phyloP scores from a whole-genome alignment of 2,329 filamentous ascomycete genomes.

The Huntiella bhutanensis region DNA sequence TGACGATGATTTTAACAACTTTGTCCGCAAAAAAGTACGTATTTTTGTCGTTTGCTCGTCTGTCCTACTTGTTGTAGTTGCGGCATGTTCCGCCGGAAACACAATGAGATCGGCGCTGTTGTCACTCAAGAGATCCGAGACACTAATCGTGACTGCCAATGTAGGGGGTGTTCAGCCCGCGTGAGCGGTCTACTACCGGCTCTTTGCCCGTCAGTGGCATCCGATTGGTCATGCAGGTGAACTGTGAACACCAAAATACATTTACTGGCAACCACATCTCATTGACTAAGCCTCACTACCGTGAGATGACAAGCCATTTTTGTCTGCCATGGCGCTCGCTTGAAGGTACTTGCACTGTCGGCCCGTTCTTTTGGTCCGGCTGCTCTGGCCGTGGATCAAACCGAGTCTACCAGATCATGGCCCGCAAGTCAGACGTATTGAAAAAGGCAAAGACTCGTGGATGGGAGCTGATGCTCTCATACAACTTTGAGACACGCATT shows the following conservation, averaged over 20 bases:
- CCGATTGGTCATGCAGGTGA: slow-evolving; percentile 36
- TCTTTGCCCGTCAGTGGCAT: slow-evolving; percentile 31
- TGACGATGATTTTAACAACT: slow-evolving; percentile 36
- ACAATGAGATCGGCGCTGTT: neutral
- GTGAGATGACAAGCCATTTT: slow-evolving; percentile 35
- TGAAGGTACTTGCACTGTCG: slow-evolving; percentile 39
- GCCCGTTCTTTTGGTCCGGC: slow-evolving; percentile 43
- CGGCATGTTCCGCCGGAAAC: neutral
- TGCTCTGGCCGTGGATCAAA: slow-evolving; percentile 37
- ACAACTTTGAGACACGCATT: slow-evolving; percentile 33
- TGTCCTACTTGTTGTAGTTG: neutral
- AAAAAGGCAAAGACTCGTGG: slow-evolving; percentile 45
- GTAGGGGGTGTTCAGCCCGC: neutral
- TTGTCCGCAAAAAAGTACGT: slow-evolving; percentile 30
- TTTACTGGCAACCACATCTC: slow-evolving; percentile 37
- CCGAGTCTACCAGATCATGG: slow-evolving; percentile 41
- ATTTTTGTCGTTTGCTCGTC: neutral
- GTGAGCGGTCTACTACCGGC: slow-evolving; percentile 17
- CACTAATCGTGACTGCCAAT: neutral
- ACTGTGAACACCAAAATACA: slow-evolving; percentile 37
- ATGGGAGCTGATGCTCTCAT: slow-evolving; percentile 44
- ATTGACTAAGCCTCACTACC: slow-evolving; percentile 29
- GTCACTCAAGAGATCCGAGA: neutral
- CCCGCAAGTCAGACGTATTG: slow-evolving; percentile 46
- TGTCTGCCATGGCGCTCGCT: slow-evolving; percentile 37